These are phyloP conservation scores for Lasiosphaeriaceae sp. DNA, from an alignment of 495 filamentous ascomycete species.

Conservation along the genomic window DNA sequence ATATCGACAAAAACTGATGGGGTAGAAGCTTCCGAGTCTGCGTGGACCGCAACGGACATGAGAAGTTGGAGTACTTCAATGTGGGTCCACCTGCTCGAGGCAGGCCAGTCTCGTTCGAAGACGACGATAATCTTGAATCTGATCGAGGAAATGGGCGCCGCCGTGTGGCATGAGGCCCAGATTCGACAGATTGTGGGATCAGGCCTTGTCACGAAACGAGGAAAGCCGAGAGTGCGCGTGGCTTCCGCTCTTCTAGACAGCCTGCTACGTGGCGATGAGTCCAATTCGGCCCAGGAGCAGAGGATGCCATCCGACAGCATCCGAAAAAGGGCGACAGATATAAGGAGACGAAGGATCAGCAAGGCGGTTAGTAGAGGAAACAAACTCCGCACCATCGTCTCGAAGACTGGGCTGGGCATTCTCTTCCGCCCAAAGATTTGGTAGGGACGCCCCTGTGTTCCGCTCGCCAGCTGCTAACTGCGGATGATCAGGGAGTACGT, in stretches of 20 bases:
- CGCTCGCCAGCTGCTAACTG: neutral
- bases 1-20: neutral
- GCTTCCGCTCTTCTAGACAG: neutral
- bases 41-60: neutral
- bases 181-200: neutral
- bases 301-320: too few relatives aligned
- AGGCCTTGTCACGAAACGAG: neutral
- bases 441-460: neutral
- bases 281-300: neutral
- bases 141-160: neutral
- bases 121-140: neutral
- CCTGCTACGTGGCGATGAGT: neutral
- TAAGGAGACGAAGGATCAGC: neutral
- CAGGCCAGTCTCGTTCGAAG: neutral
- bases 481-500: neutral
- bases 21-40: neutral
- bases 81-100: neutral
- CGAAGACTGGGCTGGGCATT: neutral
- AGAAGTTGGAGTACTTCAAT: neutral
- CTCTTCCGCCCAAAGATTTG: neutral
- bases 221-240: neutral
- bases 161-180: neutral
- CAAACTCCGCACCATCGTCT: neutral
- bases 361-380: neutral
- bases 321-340: neutral